Percentiles rank a stretch among this genome's conserved stretches.
Conservation (phyloP, 306 rosid genomes). For the Medicago arabica region DNA sequence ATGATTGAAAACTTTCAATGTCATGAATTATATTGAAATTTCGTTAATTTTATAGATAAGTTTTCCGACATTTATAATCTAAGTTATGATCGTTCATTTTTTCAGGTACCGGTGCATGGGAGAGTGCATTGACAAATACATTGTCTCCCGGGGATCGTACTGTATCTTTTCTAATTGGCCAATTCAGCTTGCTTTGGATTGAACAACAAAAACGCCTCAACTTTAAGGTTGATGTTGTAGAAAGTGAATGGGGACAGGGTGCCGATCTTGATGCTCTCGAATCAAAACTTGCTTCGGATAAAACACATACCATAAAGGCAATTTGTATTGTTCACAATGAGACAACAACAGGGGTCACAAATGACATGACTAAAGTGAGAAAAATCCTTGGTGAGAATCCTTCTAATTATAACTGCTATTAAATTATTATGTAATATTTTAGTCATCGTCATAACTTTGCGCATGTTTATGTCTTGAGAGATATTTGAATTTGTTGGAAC, state of each 20-base stretch:
- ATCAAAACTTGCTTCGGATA: conserved; percentile 78
- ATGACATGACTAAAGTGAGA: conserved; percentile 77
- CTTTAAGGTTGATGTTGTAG: conserved; percentile 88
- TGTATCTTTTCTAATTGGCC: conserved; percentile 87
- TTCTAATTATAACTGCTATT: too few species aligned
- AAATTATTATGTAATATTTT: too few species aligned
- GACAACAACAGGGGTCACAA: conserved; percentile 96
- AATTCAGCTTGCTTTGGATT: conserved; percentile 97
- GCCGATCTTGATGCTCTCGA: conserved; percentile 83
- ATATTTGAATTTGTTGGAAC: neutral
- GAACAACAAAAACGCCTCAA: conserved; percentile 96
- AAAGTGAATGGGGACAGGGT: conserved; percentile 96
- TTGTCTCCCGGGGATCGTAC: conserved; percentile 89
- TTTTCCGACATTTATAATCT: too few species aligned
- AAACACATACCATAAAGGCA: conserved; percentile 79
- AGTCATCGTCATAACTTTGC: neutral
- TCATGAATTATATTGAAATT: neutral
- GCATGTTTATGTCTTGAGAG: neutral
- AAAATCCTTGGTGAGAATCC: conserved; percentile 66
- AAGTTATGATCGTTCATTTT: neutral
- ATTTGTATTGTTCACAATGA: conserved; percentile 97
- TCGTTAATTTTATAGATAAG: too few species aligned
- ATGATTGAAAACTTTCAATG: too few species aligned
- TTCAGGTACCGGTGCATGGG: conserved; percentile 99
- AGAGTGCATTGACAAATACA: conserved; percentile 97